Evolutionary conservation across 306 rosid species (phyloP).

Genomic region (Fagus sylvatica): DNA sequence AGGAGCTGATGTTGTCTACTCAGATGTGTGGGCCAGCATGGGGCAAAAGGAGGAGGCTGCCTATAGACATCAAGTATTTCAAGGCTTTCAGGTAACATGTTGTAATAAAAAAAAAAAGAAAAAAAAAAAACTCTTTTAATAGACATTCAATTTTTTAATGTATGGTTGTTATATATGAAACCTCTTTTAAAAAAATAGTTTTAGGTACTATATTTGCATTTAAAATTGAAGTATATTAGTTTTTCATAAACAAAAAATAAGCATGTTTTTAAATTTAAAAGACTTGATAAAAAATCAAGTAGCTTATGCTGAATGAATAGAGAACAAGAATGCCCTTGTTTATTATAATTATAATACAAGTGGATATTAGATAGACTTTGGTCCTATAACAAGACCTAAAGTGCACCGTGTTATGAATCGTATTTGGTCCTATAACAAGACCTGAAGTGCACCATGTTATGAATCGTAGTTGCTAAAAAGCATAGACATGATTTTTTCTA

Average conservation of each 20-base stretch:
- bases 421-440: neutral
- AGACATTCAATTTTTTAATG: neutral
- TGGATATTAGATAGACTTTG: neutral
- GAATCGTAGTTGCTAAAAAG: too few species aligned
- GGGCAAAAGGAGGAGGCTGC: constrained; percentile 99
- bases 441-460: neutral
- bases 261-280: neutral
- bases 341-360: neutral
- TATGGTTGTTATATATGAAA: neutral
- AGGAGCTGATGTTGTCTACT: constrained; percentile 89
- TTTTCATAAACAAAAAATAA: neutral
- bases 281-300: neutral
- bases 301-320: neutral
- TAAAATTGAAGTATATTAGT: neutral
- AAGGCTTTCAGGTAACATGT: constrained; percentile 78
- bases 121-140: too few species aligned
- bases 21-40: constrained; percentile 99
- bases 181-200: neutral
- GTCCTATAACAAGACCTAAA: neutral
- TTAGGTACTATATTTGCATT: neutral
- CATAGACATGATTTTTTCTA: too few species aligned
- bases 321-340: neutral
- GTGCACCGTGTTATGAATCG: neutral
- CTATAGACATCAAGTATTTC: constrained; percentile 65
- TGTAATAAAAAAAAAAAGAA: neutral